Conservation (phyloP, 1,139 yeast genomes). For the Pichia sp. region DNA sequence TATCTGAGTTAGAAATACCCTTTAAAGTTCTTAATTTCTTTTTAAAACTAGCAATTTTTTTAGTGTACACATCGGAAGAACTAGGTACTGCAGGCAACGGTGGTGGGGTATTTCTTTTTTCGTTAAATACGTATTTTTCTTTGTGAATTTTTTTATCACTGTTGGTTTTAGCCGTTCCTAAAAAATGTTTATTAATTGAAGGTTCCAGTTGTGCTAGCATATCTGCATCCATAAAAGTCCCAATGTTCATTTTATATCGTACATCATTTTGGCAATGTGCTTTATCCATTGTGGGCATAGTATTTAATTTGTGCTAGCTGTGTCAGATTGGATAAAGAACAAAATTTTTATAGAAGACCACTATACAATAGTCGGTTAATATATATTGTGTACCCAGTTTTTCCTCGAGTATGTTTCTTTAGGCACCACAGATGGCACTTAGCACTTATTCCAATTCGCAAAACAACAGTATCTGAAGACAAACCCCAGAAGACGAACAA, state of each 20-base stretch:
- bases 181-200: conserved; percentile 5
- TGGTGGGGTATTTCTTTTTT: conserved; percentile 9
- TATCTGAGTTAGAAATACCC: neutral
- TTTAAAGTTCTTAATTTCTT: conserved; percentile 12
- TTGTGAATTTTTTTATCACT: neutral
- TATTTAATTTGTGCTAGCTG: too few species aligned
- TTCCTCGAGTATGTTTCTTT: too few species aligned
- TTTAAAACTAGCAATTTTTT: conserved; percentile 15
- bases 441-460: too few species aligned
- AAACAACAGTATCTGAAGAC: too few species aligned
- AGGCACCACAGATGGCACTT: too few species aligned
- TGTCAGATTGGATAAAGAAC: too few species aligned
- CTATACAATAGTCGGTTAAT: too few species aligned
- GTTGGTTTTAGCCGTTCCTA: conserved; percentile 2
- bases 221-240: conserved; percentile 9
- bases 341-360: too few species aligned
- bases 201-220: conserved; percentile 12
- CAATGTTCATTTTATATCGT: neutral
- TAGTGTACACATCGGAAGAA: conserved; percentile 8
- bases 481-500: neutral
- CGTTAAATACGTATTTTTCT: neutral
- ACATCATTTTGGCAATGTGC: neutral
- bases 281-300: neutral
- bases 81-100: conserved; percentile 12
- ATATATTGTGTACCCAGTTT: too few species aligned